These are phyloP conservation scores for Saccharum officinarum DNA, from an alignment of 176 grass and related monocot species.

Conservation along the genomic window DNA sequence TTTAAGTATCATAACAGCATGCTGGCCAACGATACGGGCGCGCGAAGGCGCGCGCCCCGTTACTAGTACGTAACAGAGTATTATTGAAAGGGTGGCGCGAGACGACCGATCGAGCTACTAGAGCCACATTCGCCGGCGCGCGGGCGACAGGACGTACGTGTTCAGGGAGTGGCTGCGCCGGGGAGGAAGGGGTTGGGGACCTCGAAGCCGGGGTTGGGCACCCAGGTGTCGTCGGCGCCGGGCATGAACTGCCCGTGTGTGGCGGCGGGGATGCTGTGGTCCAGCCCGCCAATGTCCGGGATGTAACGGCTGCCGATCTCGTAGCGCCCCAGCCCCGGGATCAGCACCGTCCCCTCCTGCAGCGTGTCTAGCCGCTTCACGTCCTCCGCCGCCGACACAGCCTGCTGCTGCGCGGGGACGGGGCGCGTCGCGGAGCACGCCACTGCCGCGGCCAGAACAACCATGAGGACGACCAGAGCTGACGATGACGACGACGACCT, in stretches of 20 bases:
- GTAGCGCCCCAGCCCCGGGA: slow-evolving; percentile 65
- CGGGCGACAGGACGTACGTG: background rate
- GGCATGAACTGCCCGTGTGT: slow-evolving; percentile 52
- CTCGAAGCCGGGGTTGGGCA: slow-evolving; percentile 88
- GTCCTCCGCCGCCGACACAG: background rate
- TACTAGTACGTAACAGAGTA: background rate
- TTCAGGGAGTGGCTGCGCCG: slow-evolving; percentile 37
- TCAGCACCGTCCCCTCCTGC: slow-evolving; percentile 54
- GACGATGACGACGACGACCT: background rate
- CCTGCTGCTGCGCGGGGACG: slow-evolving; percentile 6
- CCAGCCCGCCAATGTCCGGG: slow-evolving; percentile 53
- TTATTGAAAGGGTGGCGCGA: slow-evolving; percentile 13
- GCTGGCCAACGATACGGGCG: no score
- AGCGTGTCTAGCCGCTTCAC: slow-evolving; percentile 44
- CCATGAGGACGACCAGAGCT: slow-evolving; percentile 32
- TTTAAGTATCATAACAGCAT: no score
- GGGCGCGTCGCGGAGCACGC: slow-evolving; percentile 50
- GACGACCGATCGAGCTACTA: background rate
- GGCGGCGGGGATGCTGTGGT: slow-evolving; percentile 87
- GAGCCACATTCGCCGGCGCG: background rate
- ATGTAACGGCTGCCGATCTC: slow-evolving; percentile 36
- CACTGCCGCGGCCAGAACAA: slow-evolving; percentile 30
- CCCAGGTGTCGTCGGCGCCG: slow-evolving; percentile 75
- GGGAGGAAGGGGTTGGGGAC: slow-evolving; percentile 75
- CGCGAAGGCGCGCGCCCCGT: no score